These are phyloP conservation scores for Neurospora sp. DNA, from an alignment of 495 filamentous ascomycete genomes.

Conservation along the genomic window DNA sequence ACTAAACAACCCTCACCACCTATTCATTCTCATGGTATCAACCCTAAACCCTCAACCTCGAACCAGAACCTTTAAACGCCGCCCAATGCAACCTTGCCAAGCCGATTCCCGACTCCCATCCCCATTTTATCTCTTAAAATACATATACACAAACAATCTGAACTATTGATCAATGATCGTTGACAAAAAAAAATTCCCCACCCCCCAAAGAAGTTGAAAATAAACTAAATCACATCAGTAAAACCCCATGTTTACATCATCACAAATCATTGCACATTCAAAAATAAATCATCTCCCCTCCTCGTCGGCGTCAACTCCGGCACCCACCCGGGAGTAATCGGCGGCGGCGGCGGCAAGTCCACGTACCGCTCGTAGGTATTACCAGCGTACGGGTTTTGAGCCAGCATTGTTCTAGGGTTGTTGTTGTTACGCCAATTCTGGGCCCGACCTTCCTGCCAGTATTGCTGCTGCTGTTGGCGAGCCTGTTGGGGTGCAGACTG, in stretches of 20 bases:
- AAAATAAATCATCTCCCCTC: slow-evolving; percentile 34
- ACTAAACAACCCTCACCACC: not conserved
- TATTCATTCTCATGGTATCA: not conserved
- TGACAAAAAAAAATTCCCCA: not conserved
- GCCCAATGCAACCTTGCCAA: not conserved
- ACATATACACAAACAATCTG: not conserved
- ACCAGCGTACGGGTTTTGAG: not conserved
- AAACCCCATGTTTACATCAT: not conserved
- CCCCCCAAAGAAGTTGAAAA: not conserved
- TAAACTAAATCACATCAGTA: not conserved
- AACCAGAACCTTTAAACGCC: not conserved
- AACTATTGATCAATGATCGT: not conserved
- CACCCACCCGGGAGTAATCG: slow-evolving; percentile 41
- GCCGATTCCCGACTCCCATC: not conserved
- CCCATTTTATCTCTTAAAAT: not conserved
- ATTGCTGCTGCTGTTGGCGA: slow-evolving; percentile 1
- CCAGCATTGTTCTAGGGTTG: not conserved
- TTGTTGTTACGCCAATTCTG: not conserved
- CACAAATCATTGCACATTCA: slow-evolving; percentile 26
- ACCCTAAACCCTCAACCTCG: not conserved
- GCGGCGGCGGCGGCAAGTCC: slow-evolving; percentile 21
- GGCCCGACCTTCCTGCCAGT: slow-evolving; percentile 9
- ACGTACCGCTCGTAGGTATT: not conserved
- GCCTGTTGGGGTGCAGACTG: not conserved
- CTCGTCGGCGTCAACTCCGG: slow-evolving; percentile 39